These are phyloP conservation scores for Aspergillus candidus DNA, from an alignment of 2,329 filamentous ascomycete species.

Conservation along the genomic window DNA sequence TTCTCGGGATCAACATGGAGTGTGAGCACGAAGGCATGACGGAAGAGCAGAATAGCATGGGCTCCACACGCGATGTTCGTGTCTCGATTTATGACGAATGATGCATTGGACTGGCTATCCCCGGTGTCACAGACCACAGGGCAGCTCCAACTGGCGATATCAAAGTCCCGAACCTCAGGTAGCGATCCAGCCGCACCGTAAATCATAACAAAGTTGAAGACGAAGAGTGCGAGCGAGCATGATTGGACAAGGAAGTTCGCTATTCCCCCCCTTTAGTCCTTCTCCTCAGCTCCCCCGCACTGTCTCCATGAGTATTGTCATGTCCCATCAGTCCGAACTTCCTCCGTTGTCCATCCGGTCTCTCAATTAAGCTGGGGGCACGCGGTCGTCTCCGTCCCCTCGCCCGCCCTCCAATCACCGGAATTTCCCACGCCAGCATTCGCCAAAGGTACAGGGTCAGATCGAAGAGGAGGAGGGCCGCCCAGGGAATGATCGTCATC, in stretches of 20 bases:
- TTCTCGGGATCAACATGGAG: too few species aligned
- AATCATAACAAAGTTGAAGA: too few species aligned
- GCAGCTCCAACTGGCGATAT: too few species aligned
- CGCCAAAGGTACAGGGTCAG: constrained; percentile 57
- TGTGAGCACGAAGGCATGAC: too few species aligned
- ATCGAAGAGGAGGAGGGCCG: constrained; percentile 58
- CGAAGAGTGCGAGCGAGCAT: too few species aligned
- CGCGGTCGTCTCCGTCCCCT: constrained; percentile 54
- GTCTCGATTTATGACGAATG: too few species aligned
- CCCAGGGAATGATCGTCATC: constrained; percentile 58
- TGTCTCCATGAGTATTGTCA: constrained; percentile 7
- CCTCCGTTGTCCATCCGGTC: constrained; percentile 44
- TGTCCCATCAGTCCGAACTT: constrained; percentile 24
- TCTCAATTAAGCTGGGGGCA: constrained; percentile 56
- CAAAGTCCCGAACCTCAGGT: background rate
- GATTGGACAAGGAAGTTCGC: background rate
- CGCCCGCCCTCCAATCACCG: constrained; percentile 55
- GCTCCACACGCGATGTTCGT: too few species aligned
- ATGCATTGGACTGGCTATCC: too few species aligned
- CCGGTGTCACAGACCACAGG: too few species aligned
- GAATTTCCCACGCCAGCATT: constrained; percentile 52
- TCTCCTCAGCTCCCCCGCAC: constrained; percentile 3
- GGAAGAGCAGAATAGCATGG: too few species aligned
- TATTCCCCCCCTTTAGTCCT: constrained; percentile 5
- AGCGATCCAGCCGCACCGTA: constrained; percentile 7